A percentile compares a stretch with the other conserved stretches of the same genome.
Evolutionary conservation across 2,329 filamentous ascomycete species (phyloP).

Genomic region (Penicillium decumbens): DNA sequence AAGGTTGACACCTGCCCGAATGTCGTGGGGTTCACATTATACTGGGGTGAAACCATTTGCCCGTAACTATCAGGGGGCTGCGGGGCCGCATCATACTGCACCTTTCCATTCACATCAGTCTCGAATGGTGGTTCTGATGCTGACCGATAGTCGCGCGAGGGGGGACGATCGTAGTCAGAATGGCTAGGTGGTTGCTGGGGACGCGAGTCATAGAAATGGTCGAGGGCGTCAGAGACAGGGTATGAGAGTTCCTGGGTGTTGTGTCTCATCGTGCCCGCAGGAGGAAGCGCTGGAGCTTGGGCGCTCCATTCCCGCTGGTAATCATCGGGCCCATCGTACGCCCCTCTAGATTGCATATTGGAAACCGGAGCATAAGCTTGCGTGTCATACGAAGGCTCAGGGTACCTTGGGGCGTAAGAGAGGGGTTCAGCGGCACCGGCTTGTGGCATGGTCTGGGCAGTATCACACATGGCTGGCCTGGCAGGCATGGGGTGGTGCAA

Average conservation of each 20-base stretch:
- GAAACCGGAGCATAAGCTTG: conserved; percentile 33
- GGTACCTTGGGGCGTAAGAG: conserved; percentile 71
- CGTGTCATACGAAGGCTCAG: conserved; percentile 50
- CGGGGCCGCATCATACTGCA: conserved; percentile 12
- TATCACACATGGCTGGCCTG: conserved; percentile 20
- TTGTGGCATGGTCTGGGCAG: conserved; percentile 37
- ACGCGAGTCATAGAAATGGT: conserved; percentile 22
- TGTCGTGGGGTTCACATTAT: conserved; percentile 19
- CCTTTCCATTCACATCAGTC: conserved; percentile 11
- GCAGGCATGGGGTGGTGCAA: conserved; percentile 23
- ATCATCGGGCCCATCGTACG: conserved; percentile 32
- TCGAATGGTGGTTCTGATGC: conserved; percentile 17
- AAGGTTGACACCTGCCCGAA: conserved; percentile 21
- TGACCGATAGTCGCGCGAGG: conserved; percentile 22
- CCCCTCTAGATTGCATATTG: conserved; percentile 14
- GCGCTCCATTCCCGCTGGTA: conserved; percentile 27
- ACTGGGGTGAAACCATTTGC: conserved; percentile 23
- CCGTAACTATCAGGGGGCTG: conserved; percentile 21
- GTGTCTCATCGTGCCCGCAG: conserved; percentile 14
- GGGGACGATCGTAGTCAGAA: conserved; percentile 24
- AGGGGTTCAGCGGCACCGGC: conserved; percentile 63
- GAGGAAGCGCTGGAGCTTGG: conserved; percentile 17
- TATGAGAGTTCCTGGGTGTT: conserved; percentile 23
- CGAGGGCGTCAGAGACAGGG: conserved; percentile 17
- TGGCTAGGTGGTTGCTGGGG: conserved; percentile 22